Percentiles rank a stretch among this genome's conserved stretches.
Conservation (phyloP, 306 rosid genomes). For the Purshia tridentata region DNA sequence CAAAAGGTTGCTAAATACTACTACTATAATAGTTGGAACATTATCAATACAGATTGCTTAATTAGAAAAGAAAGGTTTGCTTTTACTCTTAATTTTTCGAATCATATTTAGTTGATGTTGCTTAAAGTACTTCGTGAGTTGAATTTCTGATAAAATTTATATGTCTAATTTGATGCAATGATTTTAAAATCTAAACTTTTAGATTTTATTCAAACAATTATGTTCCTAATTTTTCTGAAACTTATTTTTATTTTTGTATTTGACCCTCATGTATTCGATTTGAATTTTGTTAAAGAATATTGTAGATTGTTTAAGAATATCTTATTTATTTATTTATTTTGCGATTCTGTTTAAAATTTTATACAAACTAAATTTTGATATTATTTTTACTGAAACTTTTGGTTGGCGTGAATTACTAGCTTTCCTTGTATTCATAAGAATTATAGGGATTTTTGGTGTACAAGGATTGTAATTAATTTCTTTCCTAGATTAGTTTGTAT, state of each 20-base stretch:
- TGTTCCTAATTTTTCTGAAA: background rate
- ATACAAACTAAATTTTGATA: background rate
- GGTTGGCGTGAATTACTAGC: too few species aligned
- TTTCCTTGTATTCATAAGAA: too few species aligned
- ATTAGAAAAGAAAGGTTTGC: background rate
- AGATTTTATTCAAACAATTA: background rate
- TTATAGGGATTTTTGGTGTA: too few species aligned
- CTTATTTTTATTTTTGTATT: slow-evolving; percentile 2
- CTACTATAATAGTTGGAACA: too few species aligned
- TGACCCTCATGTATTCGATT: background rate
- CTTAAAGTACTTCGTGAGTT: background rate
- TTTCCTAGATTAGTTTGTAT: too few species aligned
- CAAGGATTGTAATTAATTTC: too few species aligned
- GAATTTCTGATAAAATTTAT: background rate
- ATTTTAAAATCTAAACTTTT: background rate
- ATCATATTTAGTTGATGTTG: slow-evolving; percentile 6
- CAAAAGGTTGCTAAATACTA: too few species aligned
- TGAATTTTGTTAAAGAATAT: background rate
- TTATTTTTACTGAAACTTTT: background rate
- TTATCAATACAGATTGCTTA: background rate
- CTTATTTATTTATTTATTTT: too few species aligned
- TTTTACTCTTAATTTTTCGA: background rate
- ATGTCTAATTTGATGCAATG: background rate
- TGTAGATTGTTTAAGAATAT: background rate
- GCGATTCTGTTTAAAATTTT: background rate